Conservation (phyloP, 352 stramenopile genomes). For the Aphanomyces cochlioides region DNA sequence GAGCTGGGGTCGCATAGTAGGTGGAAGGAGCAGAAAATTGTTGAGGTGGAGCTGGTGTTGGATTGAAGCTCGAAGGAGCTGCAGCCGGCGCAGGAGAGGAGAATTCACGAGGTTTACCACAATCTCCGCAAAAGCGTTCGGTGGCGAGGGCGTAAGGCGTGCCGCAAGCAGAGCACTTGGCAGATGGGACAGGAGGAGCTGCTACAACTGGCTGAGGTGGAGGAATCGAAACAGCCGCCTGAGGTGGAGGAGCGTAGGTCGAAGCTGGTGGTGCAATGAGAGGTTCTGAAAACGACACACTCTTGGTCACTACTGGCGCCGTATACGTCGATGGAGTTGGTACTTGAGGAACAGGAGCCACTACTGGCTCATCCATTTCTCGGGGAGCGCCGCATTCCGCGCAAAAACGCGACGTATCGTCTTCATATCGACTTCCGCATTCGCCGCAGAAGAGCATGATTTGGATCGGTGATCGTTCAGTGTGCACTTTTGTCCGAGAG, state of each 20-base stretch:
- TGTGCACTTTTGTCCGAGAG: neutral
- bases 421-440: slow-evolving; percentile 79
- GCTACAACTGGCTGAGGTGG: neutral
- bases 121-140: slow-evolving; percentile 71
- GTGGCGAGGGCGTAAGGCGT: slow-evolving; percentile 50
- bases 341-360: slow-evolving; percentile 5
- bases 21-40: too few relatives aligned
- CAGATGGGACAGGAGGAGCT: neutral
- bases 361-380: slow-evolving; percentile 35
- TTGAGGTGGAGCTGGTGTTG: too few relatives aligned
- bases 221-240: neutral
- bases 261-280: neutral
- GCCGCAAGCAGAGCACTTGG: slow-evolving; percentile 48
- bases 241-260: slow-evolving; percentile 9
- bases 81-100: slow-evolving; percentile 13
- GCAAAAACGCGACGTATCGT: slow-evolving; percentile 74
- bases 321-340: slow-evolving; percentile 18
- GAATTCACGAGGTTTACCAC: slow-evolving; percentile 48
- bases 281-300: slow-evolving; percentile 1
- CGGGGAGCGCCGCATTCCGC: slow-evolving; percentile 71
- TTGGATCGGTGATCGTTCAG: neutral
- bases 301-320: slow-evolving; percentile 31
- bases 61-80: neutral
- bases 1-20: too few relatives aligned
- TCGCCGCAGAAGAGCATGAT: slow-evolving; percentile 74